A percentile compares a stretch with the other conserved stretches of the same genome.
Evolutionary conservation across 1,284 basidiomycete species (phyloP).

Genomic region (Melampsora larici-populina): DNA sequence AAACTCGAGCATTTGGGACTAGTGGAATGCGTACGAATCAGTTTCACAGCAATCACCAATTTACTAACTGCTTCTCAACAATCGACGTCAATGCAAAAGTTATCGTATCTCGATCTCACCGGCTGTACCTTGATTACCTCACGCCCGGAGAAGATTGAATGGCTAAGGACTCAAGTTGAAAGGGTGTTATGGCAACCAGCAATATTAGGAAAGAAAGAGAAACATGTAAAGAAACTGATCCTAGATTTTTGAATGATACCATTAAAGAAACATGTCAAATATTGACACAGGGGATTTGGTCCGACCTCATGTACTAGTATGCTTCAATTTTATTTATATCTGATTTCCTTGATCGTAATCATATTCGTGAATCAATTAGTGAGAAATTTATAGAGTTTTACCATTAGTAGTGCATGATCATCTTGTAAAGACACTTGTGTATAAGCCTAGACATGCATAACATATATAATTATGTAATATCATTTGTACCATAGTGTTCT

Average conservation of each 20-base stretch:
- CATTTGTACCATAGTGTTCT: too few relatives aligned
- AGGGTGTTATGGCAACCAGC: background rate
- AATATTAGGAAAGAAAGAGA: background rate
- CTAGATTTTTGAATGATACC: conserved; percentile 4
- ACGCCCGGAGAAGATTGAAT: conserved; percentile 27
- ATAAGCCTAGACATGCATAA: too few relatives aligned
- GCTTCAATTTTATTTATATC: too few relatives aligned
- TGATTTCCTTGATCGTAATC: too few relatives aligned
- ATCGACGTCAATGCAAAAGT: background rate
- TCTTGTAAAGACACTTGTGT: too few relatives aligned
- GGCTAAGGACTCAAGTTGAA: conserved; percentile 9
- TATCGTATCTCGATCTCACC: conserved; percentile 18
- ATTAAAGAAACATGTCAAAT: too few relatives aligned
- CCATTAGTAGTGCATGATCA: too few relatives aligned
- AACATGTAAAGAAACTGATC: conserved; percentile 2
- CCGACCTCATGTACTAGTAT: too few relatives aligned
- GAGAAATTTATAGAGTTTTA: too few relatives aligned
- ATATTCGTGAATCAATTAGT: too few relatives aligned
- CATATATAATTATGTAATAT: too few relatives aligned
- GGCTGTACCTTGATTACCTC: conserved; percentile 34
- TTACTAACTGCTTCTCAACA: background rate
- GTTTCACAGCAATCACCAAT: background rate
- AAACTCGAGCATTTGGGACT: conserved; percentile 12
- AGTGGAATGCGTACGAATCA: conserved; percentile 10
- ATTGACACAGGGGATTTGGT: too few relatives aligned